These are phyloP conservation scores for Ophiocordyceps camponoti-rufipedis DNA, from an alignment of 2,329 filamentous ascomycete genomes.

Conservation along the genomic window DNA sequence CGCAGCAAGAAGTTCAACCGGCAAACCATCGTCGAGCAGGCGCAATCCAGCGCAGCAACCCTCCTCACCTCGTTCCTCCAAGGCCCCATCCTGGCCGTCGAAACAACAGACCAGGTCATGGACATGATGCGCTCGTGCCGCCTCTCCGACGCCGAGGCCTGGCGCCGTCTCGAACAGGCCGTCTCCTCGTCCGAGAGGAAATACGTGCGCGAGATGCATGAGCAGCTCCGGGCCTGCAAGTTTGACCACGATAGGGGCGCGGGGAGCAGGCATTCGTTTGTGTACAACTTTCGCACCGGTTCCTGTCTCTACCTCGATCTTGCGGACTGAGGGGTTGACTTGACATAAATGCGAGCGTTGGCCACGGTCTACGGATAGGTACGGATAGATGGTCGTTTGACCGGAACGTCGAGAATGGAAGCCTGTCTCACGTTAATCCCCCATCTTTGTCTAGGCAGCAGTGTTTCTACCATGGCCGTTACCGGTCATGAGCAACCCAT, in stretches of 20 bases:
- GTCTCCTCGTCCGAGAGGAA: constrained; percentile 61
- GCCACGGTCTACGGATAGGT: too few relatives aligned
- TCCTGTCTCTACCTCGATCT: constrained; percentile 78
- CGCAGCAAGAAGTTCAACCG: constrained; percentile 86
- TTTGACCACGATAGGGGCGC: constrained; percentile 33
- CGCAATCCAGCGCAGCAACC: constrained; percentile 37
- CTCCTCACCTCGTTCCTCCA: constrained; percentile 54
- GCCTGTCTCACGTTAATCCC: too few relatives aligned
- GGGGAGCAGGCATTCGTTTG: constrained; percentile 54
- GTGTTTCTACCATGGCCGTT: too few relatives aligned
- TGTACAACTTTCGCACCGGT: constrained; percentile 82
- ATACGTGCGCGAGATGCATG: constrained; percentile 69
- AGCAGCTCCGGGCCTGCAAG: constrained; percentile 49
- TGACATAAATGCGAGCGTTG: background rate
- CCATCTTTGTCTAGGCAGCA: too few relatives aligned
- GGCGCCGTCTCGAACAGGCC: constrained; percentile 64
- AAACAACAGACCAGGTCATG: constrained; percentile 70
- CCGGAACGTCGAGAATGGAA: too few relatives aligned
- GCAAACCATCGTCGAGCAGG: constrained; percentile 68
- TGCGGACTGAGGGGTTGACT: constrained; percentile 14
- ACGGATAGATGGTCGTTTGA: too few relatives aligned
- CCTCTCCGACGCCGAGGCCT: constrained; percentile 65
- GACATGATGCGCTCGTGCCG: constrained; percentile 56
- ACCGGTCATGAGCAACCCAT: too few relatives aligned
- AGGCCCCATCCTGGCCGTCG: constrained; percentile 71